A percentile compares a stretch with the other conserved stretches of the same genome.
phyloP scores from a whole-genome alignment of 2,329 filamentous ascomycete genomes.

The Apiospora koreana region DNA sequence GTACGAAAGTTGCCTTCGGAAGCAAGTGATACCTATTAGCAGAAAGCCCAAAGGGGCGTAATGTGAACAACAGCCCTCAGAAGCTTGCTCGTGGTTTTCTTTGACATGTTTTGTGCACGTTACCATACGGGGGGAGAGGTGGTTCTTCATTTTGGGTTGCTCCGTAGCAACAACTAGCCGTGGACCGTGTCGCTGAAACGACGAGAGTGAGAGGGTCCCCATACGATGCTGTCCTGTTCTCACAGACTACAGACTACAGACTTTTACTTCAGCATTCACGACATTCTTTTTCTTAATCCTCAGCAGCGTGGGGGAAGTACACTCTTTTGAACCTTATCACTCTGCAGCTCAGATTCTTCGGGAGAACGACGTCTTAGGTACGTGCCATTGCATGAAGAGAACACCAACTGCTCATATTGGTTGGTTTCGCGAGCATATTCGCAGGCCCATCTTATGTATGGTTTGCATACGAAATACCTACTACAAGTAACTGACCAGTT shows the following conservation, averaged over 20 bases:
- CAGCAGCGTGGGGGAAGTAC: not conserved
- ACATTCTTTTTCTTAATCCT: not conserved
- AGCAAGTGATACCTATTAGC: slow-evolving; percentile 8
- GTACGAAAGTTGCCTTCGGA: not conserved
- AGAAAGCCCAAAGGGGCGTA: not conserved
- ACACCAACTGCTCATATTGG: not conserved
- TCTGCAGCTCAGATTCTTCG: not conserved
- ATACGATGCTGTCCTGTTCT: not conserved
- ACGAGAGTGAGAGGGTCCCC: not conserved
- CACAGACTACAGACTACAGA: not conserved
- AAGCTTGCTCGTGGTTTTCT: not conserved
- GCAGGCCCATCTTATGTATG: not conserved
- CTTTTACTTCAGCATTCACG: not conserved
- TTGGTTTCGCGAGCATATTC: not conserved
- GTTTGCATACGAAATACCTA: no score
- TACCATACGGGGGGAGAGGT: not conserved
- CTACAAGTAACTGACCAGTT: not conserved
- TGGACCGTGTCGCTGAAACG: slow-evolving; percentile 3
- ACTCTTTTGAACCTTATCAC: not conserved
- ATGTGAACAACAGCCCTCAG: not conserved
- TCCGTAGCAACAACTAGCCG: slow-evolving; percentile 1
- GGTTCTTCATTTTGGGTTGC: slow-evolving; percentile 7
- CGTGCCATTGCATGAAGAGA: not conserved
- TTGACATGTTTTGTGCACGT: not conserved
- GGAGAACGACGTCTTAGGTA: not conserved